Evolutionary conservation across 2,329 filamentous ascomycete species (phyloP).

Genomic region (Sclerotinia subarctica): DNA sequence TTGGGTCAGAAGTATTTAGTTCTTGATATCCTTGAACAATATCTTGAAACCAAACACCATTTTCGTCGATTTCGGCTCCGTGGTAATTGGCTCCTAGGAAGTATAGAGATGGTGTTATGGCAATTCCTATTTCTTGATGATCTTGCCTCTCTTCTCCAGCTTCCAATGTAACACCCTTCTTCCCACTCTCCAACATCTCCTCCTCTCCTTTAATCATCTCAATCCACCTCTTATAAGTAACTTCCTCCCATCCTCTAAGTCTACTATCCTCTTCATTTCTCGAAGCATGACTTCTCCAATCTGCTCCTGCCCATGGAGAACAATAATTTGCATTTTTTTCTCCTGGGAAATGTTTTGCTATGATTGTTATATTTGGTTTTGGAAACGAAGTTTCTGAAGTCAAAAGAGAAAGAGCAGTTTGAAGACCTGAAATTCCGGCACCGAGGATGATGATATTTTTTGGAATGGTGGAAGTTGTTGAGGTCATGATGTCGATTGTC

Average conservation of each 20-base stretch:
- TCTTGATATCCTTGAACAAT: neutral
- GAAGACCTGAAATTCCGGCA: constrained; percentile 48
- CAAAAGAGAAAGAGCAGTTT: constrained; percentile 33
- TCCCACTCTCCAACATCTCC: neutral
- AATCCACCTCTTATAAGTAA: no score
- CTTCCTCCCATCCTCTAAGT: neutral
- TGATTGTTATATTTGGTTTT: neutral
- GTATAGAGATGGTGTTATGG: neutral
- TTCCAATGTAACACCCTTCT: neutral
- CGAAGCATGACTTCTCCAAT: constrained; percentile 1
- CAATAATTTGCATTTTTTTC: neutral
- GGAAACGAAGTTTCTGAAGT: neutral
- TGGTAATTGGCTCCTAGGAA: neutral
- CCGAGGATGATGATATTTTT: constrained; percentile 35
- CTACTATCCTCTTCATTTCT: neutral
- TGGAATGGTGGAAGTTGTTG: no score
- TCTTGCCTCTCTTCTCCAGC: neutral
- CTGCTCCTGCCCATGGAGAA: neutral
- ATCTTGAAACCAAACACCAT: neutral
- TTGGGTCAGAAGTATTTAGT: neutral
- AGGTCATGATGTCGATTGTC: no score
- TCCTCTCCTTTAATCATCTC: no score
- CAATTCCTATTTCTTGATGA: neutral
- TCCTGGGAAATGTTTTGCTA: neutral
- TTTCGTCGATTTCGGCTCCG: neutral